A percentile compares a stretch with the other conserved stretches of the same genome.
phyloP scores from a whole-genome alignment of 1,139 yeast genomes.

The Saccharomyces hybrid region DNA sequence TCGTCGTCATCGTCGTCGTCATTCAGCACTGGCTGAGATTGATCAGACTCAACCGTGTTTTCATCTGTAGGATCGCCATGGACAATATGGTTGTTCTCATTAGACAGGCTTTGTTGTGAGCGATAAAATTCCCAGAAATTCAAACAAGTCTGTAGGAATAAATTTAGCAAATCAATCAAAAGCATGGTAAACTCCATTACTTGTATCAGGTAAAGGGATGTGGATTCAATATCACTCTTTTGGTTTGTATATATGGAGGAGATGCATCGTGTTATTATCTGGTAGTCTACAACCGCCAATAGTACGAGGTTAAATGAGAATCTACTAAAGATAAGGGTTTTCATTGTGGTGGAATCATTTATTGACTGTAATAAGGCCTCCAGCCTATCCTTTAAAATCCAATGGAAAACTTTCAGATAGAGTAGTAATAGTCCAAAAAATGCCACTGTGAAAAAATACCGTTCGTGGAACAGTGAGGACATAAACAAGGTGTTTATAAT shows the following conservation, averaged over 20 bases:
- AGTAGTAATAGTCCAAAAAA: conserved; percentile 39
- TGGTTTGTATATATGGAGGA: conserved; percentile 8
- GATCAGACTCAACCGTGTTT: conserved; percentile 11
- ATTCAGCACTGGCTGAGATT: background rate
- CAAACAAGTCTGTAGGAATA: conserved; percentile 35
- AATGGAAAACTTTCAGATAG: conserved; percentile 63
- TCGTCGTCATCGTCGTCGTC: conserved; percentile 12
- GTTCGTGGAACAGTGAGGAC: conserved; percentile 53
- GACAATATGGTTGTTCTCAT: background rate
- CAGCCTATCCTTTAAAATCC: conserved; percentile 59
- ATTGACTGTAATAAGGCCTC: conserved; percentile 43
- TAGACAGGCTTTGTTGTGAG: conserved; percentile 9
- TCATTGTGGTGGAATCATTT: conserved; percentile 33
- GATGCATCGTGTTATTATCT: conserved; percentile 49
- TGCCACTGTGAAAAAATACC: conserved; percentile 43
- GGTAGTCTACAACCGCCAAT: conserved; percentile 44
- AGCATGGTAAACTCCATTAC: conserved; percentile 73
- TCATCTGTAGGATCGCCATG: background rate
- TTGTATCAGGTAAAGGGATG: conserved; percentile 36
- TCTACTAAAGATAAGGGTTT: conserved; percentile 32
- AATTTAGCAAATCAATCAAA: conserved; percentile 44
- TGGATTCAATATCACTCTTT: conserved; percentile 1
- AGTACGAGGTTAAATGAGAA: conserved; percentile 36
- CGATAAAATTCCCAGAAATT: conserved; percentile 49
- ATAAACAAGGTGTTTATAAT: conserved; percentile 60